Evolutionary conservation across 805 yeast species (phyloP), one percentile per base, ranked within the genome.

Genomic region (Ogataea paraovalis): DNA sequence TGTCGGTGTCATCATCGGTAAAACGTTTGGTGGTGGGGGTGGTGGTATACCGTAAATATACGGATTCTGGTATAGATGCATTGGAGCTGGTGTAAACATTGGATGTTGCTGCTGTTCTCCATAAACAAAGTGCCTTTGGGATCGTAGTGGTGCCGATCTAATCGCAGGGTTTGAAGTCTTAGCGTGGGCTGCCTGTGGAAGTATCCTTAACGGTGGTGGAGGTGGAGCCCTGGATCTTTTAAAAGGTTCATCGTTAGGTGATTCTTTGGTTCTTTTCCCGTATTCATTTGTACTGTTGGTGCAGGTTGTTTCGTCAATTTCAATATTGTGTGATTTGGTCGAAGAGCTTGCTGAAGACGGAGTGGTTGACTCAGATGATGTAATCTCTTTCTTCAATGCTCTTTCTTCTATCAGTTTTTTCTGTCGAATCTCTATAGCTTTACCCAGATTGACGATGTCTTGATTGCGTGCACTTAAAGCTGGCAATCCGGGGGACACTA

Each of bases 401-500:
- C 57, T 44, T 41, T 51, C 44, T 4, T 32, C 14, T 6, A 60
- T 60, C 13, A 60, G 49, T 14, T 51, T 51, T 40, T 51, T 54
- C 37, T 60, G 64, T 38, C 57, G 57, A 18, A 41, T 18, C 40
- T 57, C 60, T 2, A 60, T 58, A 4, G 61, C 51, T 41, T 49
- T 57, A 41, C 61, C 56, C 18, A 45, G 27, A 27, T 51, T 18
- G 19, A 58, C 53, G 3, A 57, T 50, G 9, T 39, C 49, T 39
- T 47, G 46, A 33, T 50, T 52, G 37, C 50, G 52, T 9, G 54
- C 53, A 49, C 56, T 53, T 34, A 58, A 42, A 5, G 58, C 57
- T 3, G 59, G 61, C 23, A 59, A 44, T 2, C 60, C 59, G 4
- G 63, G 62, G 7, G 61, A 57, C 3, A 57, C 55, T 6, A 57